Evolutionary conservation across 345 rosid genomes (phyloP).

Genomic region (Theobroma cacao): DNA sequence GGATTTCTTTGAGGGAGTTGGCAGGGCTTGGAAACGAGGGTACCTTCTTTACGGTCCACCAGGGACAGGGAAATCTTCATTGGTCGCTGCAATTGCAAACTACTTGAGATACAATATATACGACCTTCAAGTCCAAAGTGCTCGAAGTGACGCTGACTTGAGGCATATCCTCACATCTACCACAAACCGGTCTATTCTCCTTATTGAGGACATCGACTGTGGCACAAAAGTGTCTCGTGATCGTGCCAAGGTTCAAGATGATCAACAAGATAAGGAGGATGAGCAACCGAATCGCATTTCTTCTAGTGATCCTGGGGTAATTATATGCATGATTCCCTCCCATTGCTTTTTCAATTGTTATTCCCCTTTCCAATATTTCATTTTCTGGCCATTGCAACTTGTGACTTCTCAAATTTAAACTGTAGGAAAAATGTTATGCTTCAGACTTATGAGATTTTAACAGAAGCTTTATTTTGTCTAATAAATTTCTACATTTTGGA

Average conservation of each 20-base stretch:
- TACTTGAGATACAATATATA: conserved; percentile 21
- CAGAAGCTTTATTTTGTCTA: too few relatives aligned
- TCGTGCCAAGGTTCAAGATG: conserved; percentile 4
- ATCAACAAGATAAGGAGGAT: conserved; percentile 3
- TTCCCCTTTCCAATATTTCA: background rate
- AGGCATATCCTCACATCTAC: conserved; percentile 21
- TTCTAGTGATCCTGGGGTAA: conserved; percentile 20
- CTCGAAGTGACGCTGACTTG: conserved; percentile 17
- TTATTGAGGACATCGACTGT: conserved; percentile 15
- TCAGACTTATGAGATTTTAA: too few relatives aligned
- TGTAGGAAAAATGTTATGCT: too few relatives aligned
- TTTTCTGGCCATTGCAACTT: too few relatives aligned
- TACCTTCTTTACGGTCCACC: conserved; percentile 27
- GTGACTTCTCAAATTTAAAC: too few relatives aligned
- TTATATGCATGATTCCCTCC: background rate
- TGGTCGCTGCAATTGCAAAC: conserved; percentile 26
- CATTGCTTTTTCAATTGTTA: background rate
- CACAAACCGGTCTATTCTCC: conserved; percentile 15
- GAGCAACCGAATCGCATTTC: background rate
- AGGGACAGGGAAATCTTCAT: conserved; percentile 23
- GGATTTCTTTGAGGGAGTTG: conserved; percentile 18
- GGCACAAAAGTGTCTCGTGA: conserved; percentile 7
- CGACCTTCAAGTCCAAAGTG: conserved; percentile 23
- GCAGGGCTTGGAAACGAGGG: conserved; percentile 31
- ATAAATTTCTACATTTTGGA: too few relatives aligned